Conservation (phyloP, 306 rosid species). For the Canavalia ensiformis region DNA sequence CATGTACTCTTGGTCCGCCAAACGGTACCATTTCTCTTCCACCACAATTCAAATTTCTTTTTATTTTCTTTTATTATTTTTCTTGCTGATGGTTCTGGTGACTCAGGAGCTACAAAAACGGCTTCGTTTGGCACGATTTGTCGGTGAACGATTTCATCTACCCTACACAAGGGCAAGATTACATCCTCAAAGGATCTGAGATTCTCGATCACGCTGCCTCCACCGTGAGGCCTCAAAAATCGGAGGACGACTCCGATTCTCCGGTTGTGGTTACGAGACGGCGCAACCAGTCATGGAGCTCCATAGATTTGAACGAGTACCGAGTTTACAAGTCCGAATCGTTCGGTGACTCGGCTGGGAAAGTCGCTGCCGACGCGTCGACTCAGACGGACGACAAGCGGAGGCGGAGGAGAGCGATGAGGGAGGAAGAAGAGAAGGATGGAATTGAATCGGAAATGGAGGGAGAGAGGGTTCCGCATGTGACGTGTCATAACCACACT, state of each 20-base stretch:
- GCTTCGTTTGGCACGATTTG: slow-evolving; percentile 97
- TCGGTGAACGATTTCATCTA: slow-evolving; percentile 88
- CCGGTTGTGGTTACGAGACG: slow-evolving; percentile 61
- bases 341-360: slow-evolving; percentile 70
- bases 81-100: neutral
- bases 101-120: slow-evolving; percentile 82
- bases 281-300: slow-evolving; percentile 93
- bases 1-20: slow-evolving; percentile 92
- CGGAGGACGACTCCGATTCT: slow-evolving; percentile 65
- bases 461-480: slow-evolving; percentile 43
- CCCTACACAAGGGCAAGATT: slow-evolving; percentile 90
- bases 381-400: slow-evolving; percentile 95
- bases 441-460: slow-evolving; percentile 46
- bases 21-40: slow-evolving; percentile 63
- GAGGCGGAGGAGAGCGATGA: slow-evolving; percentile 63
- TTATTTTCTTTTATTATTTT: neutral
- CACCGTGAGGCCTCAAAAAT: slow-evolving; percentile 11
- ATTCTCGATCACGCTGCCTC: slow-evolving; percentile 58
- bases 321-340: slow-evolving; percentile 89
- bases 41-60: neutral
- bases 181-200: slow-evolving; percentile 94
- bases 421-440: slow-evolving; percentile 50
- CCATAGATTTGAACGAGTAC: slow-evolving; percentile 84
- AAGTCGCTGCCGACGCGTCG: slow-evolving; percentile 81
- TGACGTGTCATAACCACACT: slow-evolving; percentile 52